These are phyloP conservation scores for Hamamelis virginiana DNA, from an alignment of 164 flowering plant genomes.

Conservation along the genomic window DNA sequence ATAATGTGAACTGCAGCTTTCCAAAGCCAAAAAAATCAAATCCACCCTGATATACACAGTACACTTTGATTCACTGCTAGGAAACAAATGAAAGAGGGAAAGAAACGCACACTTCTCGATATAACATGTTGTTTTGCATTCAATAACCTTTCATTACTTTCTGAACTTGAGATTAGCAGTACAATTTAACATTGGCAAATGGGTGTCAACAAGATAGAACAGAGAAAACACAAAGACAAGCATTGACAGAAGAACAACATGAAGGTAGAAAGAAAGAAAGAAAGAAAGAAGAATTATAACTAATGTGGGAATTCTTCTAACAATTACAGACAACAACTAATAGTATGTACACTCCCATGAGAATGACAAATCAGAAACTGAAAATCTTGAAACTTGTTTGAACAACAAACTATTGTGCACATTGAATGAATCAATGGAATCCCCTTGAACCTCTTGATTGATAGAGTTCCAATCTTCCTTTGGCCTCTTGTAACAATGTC, in stretches of 20 bases:
- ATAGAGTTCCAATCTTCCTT: conserved; percentile 45
- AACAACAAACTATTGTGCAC: not conserved
- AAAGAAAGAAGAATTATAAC: not conserved
- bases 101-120: not conserved
- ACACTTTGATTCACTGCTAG: not conserved
- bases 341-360: conserved; percentile 25
- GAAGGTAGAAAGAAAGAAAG: too few species aligned
- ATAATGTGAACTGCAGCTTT: not conserved
- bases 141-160: not conserved
- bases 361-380: conserved; percentile 3
- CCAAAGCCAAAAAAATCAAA: not conserved
- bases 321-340: conserved; percentile 1
- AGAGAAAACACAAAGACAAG: too few species aligned
- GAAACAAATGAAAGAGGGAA: not conserved
- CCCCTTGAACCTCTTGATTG: conserved; percentile 51
- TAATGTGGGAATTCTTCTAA: not conserved
- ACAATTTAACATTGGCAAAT: not conserved
- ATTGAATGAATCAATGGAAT: conserved; percentile 17
- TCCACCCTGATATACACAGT: not conserved
- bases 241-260: not conserved
- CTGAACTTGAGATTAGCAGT: not conserved
- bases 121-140: not conserved
- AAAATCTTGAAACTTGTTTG: not conserved
- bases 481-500: conserved; percentile 36
- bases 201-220: too few species aligned